These are phyloP conservation scores for Fusarium sp. DNA, from an alignment of 2,329 filamentous ascomycete genomes.

Conservation along the genomic window DNA sequence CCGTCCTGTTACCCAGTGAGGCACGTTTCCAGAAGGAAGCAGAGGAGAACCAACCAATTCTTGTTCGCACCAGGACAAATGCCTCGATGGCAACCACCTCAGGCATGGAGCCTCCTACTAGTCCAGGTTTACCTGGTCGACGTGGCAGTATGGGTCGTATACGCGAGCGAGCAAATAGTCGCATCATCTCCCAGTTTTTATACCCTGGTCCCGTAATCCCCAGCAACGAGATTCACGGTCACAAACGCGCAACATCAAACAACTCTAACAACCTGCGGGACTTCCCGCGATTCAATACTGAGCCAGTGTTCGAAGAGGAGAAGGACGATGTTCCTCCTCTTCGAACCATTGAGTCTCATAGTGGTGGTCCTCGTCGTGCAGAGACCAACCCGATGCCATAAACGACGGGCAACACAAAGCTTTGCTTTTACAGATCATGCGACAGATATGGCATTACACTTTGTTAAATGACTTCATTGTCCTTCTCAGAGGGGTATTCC, in stretches of 20 bases:
- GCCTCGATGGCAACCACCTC: slow-evolving; percentile 45
- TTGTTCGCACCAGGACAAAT: slow-evolving; percentile 50
- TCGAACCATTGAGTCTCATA: slow-evolving; percentile 37
- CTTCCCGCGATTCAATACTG: slow-evolving; percentile 40
- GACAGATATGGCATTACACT: not conserved
- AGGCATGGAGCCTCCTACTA: slow-evolving; percentile 38
- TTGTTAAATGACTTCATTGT: not conserved
- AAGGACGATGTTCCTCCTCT: slow-evolving; percentile 41
- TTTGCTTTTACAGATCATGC: not conserved
- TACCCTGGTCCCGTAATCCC: slow-evolving; percentile 58
- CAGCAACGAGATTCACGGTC: slow-evolving; percentile 42
- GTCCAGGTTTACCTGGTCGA: slow-evolving; percentile 42
- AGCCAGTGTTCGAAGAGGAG: slow-evolving; percentile 42
- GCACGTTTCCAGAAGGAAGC: slow-evolving; percentile 63
- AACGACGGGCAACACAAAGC: not conserved
- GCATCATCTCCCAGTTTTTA: slow-evolving; percentile 56
- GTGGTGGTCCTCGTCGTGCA: slow-evolving; percentile 40
- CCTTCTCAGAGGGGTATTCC: not conserved
- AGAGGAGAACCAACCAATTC: slow-evolving; percentile 55
- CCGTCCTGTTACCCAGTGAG: slow-evolving; percentile 67
- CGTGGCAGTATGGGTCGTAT: slow-evolving; percentile 52
- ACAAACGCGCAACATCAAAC: slow-evolving; percentile 42
- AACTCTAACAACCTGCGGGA: slow-evolving; percentile 40
- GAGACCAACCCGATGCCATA: slow-evolving; percentile 41
- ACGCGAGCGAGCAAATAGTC: slow-evolving; percentile 50